Evolutionary conservation across 345 rosid species (phyloP).

Genomic region (Citrus glauca): DNA sequence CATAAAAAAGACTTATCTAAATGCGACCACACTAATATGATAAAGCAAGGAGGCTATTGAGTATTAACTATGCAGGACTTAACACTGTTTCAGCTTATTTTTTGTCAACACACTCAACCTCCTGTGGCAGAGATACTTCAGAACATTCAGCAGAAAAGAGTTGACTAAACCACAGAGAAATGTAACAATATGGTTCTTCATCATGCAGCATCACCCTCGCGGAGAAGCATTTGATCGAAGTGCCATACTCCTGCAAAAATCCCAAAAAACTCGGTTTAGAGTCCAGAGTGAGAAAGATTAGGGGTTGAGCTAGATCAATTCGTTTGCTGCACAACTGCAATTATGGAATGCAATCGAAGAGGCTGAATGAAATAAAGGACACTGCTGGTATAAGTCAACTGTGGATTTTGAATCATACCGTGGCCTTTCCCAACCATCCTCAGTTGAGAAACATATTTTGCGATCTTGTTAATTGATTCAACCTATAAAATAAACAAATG

Average conservation of each 20-base stretch:
- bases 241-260: slow-evolving; percentile 60
- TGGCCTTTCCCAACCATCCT: slow-evolving; percentile 79
- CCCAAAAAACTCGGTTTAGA: not conserved
- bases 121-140: not conserved
- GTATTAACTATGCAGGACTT: not conserved
- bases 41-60: not conserved
- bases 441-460: slow-evolving; percentile 63
- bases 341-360: not conserved
- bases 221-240: slow-evolving; percentile 62
- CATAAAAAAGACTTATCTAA: not conserved
- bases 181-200: slow-evolving; percentile 1
- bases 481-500: slow-evolving; percentile 30
- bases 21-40: not conserved
- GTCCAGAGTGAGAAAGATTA: not conserved
- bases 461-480: slow-evolving; percentile 59
- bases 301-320: no score
- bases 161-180: not conserved
- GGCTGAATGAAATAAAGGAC: not conserved
- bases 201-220: slow-evolving; percentile 26
- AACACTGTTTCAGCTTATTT: not conserved
- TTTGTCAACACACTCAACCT: not conserved
- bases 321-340: not conserved
- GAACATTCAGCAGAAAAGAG: not conserved
- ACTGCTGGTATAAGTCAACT: not conserved
- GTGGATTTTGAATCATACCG: slow-evolving; percentile 33